A percentile compares a stretch with the other conserved stretches of the same genome.
Conservation (phyloP, 2,329 filamentous ascomycete species). For the Botryotinia convoluta region DNA sequence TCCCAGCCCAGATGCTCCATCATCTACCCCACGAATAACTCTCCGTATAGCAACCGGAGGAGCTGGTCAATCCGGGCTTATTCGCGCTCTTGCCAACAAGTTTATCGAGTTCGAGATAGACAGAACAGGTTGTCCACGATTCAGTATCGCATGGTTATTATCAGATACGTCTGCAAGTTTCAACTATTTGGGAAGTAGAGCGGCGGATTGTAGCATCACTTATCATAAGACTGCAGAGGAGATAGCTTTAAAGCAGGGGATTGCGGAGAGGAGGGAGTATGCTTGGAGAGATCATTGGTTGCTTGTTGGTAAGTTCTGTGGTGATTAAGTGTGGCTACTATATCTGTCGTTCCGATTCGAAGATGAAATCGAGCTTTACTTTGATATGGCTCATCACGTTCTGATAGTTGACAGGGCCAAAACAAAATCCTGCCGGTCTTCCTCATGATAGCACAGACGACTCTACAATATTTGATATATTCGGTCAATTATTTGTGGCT, state of each 20-base stretch:
- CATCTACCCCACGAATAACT: neutral
- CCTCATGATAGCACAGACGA: slow-evolving; percentile 26
- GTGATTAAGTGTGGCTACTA: neutral
- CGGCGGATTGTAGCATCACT: slow-evolving; percentile 47
- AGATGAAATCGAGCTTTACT: no score
- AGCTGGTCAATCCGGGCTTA: slow-evolving; percentile 39
- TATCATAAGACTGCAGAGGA: slow-evolving; percentile 45
- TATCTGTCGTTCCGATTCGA: no score
- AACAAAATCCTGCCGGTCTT: slow-evolving; percentile 40
- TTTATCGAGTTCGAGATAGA: slow-evolving; percentile 40
- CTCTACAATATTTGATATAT: slow-evolving; percentile 36
- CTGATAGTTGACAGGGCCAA: slow-evolving; percentile 25
- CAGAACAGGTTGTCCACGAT: slow-evolving; percentile 36
- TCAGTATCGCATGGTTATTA: slow-evolving; percentile 46
- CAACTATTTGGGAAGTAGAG: slow-evolving; percentile 42
- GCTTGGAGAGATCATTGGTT: slow-evolving; percentile 49
- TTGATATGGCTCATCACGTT: neutral
- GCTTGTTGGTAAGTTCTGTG: slow-evolving; percentile 40
- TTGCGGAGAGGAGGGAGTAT: slow-evolving; percentile 42
- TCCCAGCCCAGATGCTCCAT: neutral
- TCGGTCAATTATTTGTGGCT: slow-evolving; percentile 40
- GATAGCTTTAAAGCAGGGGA: slow-evolving; percentile 44
- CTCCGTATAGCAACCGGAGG: slow-evolving; percentile 39
- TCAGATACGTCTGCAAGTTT: slow-evolving; percentile 48
- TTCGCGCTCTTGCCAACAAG: slow-evolving; percentile 40